Conservation (phyloP, 176 grass and related monocot species). For the Eremochloa ophiuroides region DNA sequence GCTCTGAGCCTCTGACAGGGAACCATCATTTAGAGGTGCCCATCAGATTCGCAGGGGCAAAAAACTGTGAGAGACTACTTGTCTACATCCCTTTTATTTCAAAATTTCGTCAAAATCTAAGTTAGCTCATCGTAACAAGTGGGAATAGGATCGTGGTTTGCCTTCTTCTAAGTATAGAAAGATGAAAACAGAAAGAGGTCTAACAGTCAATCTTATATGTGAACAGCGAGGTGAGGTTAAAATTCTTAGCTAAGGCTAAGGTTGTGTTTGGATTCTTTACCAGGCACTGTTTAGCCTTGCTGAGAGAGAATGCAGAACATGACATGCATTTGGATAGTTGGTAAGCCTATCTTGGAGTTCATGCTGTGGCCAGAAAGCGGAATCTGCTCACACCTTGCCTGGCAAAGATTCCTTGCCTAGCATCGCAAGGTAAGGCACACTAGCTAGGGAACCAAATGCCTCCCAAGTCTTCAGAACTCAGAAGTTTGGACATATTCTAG, state of each 20-base stretch:
- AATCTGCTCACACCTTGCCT: not conserved
- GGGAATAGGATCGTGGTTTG: not conserved
- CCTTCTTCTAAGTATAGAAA: not conserved
- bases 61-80: not conserved
- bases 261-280: not conserved
- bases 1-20: not conserved
- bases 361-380: not conserved
- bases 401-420: not conserved
- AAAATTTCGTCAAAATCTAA: not conserved
- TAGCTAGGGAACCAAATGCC: not conserved
- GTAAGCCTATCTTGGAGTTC: not conserved
- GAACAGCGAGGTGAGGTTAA: not conserved
- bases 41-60: slow-evolving; percentile 4
- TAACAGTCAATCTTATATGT: not conserved
- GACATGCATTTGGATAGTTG: not conserved
- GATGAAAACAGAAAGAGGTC: not conserved
- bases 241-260: not conserved
- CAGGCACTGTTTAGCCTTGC: not conserved
- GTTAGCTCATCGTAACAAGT: not conserved
- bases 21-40: not conserved
- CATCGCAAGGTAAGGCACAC: not conserved
- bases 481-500: not conserved
- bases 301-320: not conserved
- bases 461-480: not conserved
- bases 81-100: not conserved